Evolutionary conservation across 169 alveolate genomes (phyloP), one percentile per base, ranked within the genome.

Genomic region (Cryptosporidium parvum): DNA sequence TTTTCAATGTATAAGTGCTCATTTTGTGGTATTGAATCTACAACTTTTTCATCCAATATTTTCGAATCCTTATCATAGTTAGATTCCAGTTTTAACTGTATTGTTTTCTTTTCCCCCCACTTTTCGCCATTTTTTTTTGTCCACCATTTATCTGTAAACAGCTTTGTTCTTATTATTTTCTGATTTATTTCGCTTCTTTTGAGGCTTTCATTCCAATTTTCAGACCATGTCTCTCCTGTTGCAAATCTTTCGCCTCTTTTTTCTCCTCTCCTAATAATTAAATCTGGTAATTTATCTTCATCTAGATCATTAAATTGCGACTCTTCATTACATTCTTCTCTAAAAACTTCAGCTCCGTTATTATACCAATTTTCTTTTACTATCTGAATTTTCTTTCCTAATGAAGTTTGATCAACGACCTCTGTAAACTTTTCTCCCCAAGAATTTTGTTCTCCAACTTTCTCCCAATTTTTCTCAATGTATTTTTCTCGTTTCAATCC

Each of bases 61-160:
- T 39, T 21, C 18, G 35, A 35, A 10, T 75, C 58, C 7, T 53
- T 6, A 37, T 65, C 33, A 6, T 8, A 10, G 8, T 2, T 65
- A 14, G 21, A 29, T 31, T 31, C 51, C 3, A 0, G 53, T 29
- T 65, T 73, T n/a, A 73, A 42, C 14, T 45, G 26, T 23, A 61
- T 29, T 42, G 69, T 62, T 80, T 70, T 59, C 58, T 39, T 62
- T 80, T 80, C 89, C 5, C 89, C 89, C 89, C 89, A 80, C 7
- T 80, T 61, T 45, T 80, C 89, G 14, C 85, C 85, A 44, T 42
- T 59, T 59, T 44, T 37, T 42, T 80, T 62, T 12, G 75, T 65
- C 89, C 89, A 80, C 45, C 59, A 59, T 42, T 80, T 80, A 45
- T 80, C 51, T 0, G 89, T 80, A 35, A 16, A 62, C 9, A 59